These are phyloP conservation scores for Tylopilus intermedius DNA, from an alignment of 768 basidiomycete species.

Conservation along the genomic window DNA sequence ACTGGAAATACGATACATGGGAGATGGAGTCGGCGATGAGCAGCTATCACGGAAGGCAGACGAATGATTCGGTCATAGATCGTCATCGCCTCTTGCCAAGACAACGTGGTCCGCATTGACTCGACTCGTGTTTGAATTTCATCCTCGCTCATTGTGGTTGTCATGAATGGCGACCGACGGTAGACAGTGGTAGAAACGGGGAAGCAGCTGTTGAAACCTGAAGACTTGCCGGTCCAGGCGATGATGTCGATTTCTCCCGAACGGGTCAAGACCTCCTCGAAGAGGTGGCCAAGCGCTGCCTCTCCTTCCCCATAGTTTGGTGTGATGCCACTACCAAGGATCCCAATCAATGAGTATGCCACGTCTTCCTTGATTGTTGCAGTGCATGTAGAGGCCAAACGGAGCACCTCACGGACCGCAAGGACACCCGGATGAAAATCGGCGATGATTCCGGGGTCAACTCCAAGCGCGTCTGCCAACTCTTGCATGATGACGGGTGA, in stretches of 20 bases:
- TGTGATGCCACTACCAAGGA: neutral
- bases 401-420: neutral
- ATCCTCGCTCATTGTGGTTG: neutral
- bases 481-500: neutral
- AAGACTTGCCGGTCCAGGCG: neutral
- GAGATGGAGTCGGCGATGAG: neutral
- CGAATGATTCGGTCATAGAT: neutral
- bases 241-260: neutral
- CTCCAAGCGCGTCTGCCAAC: neutral
- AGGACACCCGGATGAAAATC: neutral
- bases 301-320: neutral
- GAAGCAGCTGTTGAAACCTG: neutral
- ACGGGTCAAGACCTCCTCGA: neutral
- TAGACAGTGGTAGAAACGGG: neutral
- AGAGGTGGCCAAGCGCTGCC: neutral
- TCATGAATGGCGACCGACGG: neutral
- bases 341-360: neutral
- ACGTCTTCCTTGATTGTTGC: neutral
- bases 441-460: neutral
- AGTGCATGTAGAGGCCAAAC: neutral
- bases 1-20: conserved; percentile 1
- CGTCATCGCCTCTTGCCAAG: neutral
- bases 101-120: neutral
- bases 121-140: neutral
- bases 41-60: neutral